Base-by-base conservation (phyloP, 345 rosid genomes). In the Eucalyptus urophylla region DNA sequence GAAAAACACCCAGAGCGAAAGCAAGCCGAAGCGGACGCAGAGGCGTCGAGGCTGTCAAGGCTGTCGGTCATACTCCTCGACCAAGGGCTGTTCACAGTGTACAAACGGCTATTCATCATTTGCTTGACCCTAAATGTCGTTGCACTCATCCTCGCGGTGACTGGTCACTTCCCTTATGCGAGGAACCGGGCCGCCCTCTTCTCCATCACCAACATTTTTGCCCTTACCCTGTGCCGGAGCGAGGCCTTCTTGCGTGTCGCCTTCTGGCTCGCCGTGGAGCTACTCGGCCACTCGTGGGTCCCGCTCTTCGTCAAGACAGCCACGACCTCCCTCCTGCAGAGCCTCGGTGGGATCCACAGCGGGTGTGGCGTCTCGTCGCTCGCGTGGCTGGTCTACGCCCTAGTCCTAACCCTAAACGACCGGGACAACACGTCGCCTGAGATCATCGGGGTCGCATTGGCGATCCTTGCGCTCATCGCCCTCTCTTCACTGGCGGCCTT, bases 331-430 rank as follows among this genome's bases (percentile, higher is more conserved):
- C 93, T 96, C 67, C 95, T 97, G 49, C 98, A 97, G 88, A 94
- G 95, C 89, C 94, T 95, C 14, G 96, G 98, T 1, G 99, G 98
- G 9, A 94, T 95, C 76, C 99, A 96, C 43, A 97, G 97, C 58
- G 92, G 97, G 14, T 96, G 97, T n/a, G 99, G 97, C 3, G 88
- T 96, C 58, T 95, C 98, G 44, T 97, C 98, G 3, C 90, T 95
- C 13, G 93, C 94, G 1, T 97, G 98, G 98, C 97, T 96, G 17
- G 83, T 92, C 47, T 94, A 94, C 86, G 89, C 98, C 12, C 69
- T 94, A 25, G 91, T 96, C 65, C 95, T 94, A 54, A 94, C 97
- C 29, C 94, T 96, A 16, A 94, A 94, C 69, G 89, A 93, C 86
- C 90, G 92, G 83, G 93, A 89, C 43, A 92, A 93, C 89, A 92